Evolutionary conservation across 257 asterid genomes (phyloP).

Genomic region (Solanum medicagineum): DNA sequence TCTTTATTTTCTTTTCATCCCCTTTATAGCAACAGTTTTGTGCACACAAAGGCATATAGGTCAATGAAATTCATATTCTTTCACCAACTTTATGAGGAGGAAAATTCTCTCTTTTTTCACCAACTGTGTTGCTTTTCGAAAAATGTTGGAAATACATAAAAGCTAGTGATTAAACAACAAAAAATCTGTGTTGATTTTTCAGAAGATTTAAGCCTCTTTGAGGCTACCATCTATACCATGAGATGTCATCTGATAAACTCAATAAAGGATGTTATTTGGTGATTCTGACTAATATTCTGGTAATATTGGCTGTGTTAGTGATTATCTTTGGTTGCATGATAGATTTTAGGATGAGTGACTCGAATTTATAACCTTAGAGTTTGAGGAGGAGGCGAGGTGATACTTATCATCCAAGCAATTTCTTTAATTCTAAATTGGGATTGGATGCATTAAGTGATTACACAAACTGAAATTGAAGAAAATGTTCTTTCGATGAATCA

Average conservation of each 20-base stretch:
- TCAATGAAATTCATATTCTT: constrained; percentile 2
- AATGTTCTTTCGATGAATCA: background rate
- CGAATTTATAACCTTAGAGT: background rate
- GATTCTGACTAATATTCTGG: background rate
- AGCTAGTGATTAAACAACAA: background rate
- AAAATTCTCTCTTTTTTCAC: background rate
- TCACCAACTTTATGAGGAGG: background rate
- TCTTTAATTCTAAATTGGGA: background rate
- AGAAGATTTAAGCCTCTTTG: background rate
- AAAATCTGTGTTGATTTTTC: background rate
- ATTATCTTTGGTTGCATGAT: background rate
- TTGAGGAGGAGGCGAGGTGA: background rate
- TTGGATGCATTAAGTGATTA: background rate
- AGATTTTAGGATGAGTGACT: background rate
- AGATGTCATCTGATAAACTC: background rate
- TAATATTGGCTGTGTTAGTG: background rate
- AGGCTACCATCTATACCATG: background rate
- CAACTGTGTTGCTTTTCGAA: background rate
- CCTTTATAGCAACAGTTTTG: background rate
- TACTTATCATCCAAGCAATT: background rate
- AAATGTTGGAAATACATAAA: background rate
- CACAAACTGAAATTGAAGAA: background rate
- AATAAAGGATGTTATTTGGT: background rate
- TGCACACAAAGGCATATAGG: constrained; percentile 4
- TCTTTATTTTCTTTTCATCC: background rate